Evolutionary conservation across 192 early-diverging fungal species (phyloP).

Genomic region (Phycomyces blakesleeanus): DNA sequence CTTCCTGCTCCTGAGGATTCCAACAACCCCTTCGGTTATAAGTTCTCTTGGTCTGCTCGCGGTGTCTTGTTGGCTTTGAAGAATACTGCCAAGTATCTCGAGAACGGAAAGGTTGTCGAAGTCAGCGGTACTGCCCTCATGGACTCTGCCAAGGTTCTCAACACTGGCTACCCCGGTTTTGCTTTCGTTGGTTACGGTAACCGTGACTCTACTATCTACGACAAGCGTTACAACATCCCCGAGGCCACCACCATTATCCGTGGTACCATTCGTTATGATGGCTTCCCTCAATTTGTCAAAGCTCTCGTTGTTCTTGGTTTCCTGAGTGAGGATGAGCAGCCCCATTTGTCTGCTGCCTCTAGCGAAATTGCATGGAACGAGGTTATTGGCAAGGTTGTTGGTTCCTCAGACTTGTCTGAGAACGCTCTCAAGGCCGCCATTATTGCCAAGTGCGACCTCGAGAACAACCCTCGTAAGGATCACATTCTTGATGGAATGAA

Average conservation of each 20-base stretch:
- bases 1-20: slow-evolving; percentile 95
- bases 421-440: slow-evolving; percentile 59
- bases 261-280: slow-evolving; percentile 94
- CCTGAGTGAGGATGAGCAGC: slow-evolving; percentile 69
- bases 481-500: slow-evolving; percentile 71
- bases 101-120: slow-evolving; percentile 86
- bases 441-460: slow-evolving; percentile 60
- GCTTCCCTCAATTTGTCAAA: slow-evolving; percentile 96
- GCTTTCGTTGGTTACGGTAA: slow-evolving; percentile 96
- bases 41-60: slow-evolving; percentile 97
- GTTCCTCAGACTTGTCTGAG: slow-evolving; percentile 15
- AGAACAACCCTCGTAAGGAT: slow-evolving; percentile 50
- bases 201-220: slow-evolving; percentile 95
- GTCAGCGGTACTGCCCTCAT: slow-evolving; percentile 83
- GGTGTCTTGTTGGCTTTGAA: slow-evolving; percentile 95
- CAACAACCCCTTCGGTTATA: slow-evolving; percentile 99
- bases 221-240: slow-evolving; percentile 91
- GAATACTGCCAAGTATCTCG: slow-evolving; percentile 89
- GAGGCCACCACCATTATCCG: slow-evolving; percentile 91
- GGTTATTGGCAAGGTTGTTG: slow-evolving; percentile 62
- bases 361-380: slow-evolving; percentile 75
- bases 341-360: slow-evolving; percentile 51
- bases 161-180: slow-evolving; percentile 90
- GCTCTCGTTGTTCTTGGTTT: slow-evolving; percentile 91
- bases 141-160: slow-evolving; percentile 87